Base-by-base conservation (phyloP, 1,284 basidiomycete species). In the Paramarasmius palmivorus region DNA sequence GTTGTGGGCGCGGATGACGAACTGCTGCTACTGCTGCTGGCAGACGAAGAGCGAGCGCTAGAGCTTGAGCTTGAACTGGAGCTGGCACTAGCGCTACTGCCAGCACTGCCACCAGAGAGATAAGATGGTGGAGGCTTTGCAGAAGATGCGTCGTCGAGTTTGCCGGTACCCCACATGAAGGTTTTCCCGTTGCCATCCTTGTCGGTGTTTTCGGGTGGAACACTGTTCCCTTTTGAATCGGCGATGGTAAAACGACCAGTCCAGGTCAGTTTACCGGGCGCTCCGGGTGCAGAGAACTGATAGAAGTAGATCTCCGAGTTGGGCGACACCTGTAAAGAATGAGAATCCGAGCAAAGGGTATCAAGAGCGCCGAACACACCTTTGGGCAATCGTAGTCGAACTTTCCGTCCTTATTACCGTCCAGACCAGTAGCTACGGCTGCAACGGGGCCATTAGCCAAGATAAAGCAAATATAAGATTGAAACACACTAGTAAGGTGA, bases 211-310 rank as follows among this genome's bases (percentile, higher is more conserved):
- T 19, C 20, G 20, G 40, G 40, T 4, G 40, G 40, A 22, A 42
- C 40, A 42, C 20, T 8, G 5, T 42, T 42, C 7, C 85, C 86
- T 32, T 69, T 62, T 2, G 77, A 50, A 37, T 77, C 77, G 1
- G 88, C 83, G 63, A 94, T 90, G 37, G 87, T 75, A 76, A 93
- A 95, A 37, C 92, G 87, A 7, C 82, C 85, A 1, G 92, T 92
- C 91, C 92, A 95, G 19, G 75, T 73, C 41, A 75, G 76, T n/a
- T n/a, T n/a, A 59, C 74, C 69, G 26, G 65, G 2, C 0, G 77
- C 64, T 4, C 59, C 61, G 1, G 77, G 68, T 2, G 79, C 68
- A 12, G 79, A 75, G 73, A 86, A 91, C 65, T 90, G 87, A 68
- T 89, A 91, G 75, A 93, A 92, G 72, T 91, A 93, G 60, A 92